Evolutionary conservation across 192 early-diverging fungal species (phyloP).

Genomic region (Piromyces sp.): DNA sequence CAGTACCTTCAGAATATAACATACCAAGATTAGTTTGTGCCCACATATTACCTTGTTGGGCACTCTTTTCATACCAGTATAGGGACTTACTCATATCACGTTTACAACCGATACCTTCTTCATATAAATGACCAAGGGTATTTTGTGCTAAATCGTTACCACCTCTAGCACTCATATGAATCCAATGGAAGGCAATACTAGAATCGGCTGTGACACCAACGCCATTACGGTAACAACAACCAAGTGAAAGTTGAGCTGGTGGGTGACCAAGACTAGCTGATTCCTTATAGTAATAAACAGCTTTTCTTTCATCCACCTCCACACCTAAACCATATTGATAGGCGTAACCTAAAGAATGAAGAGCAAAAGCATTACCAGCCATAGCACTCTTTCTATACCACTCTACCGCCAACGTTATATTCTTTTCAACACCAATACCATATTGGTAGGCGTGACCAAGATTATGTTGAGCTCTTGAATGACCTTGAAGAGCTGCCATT

Average conservation of each 20-base stretch:
- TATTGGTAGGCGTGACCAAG: neutral
- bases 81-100: neutral
- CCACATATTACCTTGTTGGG: slow-evolving; percentile 7
- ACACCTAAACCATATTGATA: slow-evolving; percentile 39
- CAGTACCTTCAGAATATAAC: slow-evolving; percentile 43
- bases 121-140: neutral
- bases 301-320: slow-evolving; percentile 21
- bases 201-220: neutral
- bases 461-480: slow-evolving; percentile 11
- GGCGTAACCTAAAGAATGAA: neutral
- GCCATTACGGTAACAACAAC: slow-evolving; percentile 18
- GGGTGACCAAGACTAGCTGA: slow-evolving; percentile 31
- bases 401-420: neutral
- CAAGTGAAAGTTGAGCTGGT: slow-evolving; percentile 35
- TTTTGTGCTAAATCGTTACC: slow-evolving; percentile 1
- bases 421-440: neutral
- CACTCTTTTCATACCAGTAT: neutral
- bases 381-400: slow-evolving; percentile 3
- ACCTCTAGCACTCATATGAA: neutral
- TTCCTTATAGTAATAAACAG: slow-evolving; percentile 33
- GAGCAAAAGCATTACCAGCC: neutral
- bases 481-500: slow-evolving; percentile 24
- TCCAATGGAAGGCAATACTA: neutral
- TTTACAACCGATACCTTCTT: neutral
- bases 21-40: slow-evolving; percentile 29